Conservation (phyloP, 352 stramenopile genomes). For the Blastocystis sp. region DNA sequence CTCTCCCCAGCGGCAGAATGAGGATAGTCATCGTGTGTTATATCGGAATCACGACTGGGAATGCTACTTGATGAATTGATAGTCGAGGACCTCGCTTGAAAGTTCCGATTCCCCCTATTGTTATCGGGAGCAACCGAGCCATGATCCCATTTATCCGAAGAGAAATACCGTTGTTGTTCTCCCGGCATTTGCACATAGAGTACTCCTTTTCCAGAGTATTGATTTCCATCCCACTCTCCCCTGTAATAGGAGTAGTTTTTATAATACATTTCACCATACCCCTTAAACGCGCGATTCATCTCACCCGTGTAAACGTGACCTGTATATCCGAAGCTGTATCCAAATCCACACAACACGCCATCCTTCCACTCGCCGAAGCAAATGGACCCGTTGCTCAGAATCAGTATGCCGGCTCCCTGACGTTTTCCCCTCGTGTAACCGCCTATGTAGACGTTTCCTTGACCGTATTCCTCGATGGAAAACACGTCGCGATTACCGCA, state of each 20-base stretch:
- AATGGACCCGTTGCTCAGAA: constrained; percentile 7
- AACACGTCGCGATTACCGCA: not conserved
- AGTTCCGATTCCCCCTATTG: not conserved
- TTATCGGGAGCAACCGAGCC: not conserved
- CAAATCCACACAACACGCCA: not conserved
- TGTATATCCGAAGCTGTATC: not conserved
- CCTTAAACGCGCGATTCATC: constrained; percentile 10
- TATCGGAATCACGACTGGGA: too few species aligned
- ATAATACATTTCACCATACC: constrained; percentile 54
- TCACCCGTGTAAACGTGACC: not conserved
- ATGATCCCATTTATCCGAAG: too few species aligned
- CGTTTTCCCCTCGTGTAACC: not conserved
- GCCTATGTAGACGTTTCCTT: constrained; percentile 9
- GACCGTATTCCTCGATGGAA: constrained; percentile 5
- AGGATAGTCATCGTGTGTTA: not conserved
- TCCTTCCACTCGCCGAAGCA: not conserved
- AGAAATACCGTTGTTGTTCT: too few species aligned
- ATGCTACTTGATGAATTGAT: not conserved
- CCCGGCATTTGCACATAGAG: not conserved
- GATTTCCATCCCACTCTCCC: constrained; percentile 4
- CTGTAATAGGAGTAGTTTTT: not conserved
- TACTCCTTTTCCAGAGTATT: not conserved
- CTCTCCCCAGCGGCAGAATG: not conserved
- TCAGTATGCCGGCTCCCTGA: not conserved
- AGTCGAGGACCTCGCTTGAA: too few species aligned